phyloP scores from a whole-genome alignment of 2,329 filamentous ascomycete genomes.

The Colletotrichum musicola region DNA sequence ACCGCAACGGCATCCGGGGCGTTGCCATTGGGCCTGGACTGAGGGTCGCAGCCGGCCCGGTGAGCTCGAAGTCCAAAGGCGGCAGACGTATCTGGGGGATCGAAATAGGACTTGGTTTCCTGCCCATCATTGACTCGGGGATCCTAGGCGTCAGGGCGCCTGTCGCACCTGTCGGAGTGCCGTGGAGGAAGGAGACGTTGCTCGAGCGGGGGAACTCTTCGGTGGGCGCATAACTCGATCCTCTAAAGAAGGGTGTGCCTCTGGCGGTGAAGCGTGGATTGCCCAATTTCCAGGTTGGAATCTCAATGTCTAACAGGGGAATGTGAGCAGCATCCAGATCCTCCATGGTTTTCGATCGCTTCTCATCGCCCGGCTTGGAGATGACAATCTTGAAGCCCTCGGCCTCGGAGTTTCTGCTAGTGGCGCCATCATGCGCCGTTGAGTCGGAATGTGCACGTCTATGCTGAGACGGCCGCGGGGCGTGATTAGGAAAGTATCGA shows the following conservation, averaged over 20 bases:
- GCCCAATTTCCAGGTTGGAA: constrained; percentile 87
- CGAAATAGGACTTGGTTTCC: constrained; percentile 53
- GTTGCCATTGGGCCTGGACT: constrained; percentile 44
- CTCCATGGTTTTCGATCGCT: constrained; percentile 73
- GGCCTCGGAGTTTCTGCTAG: constrained; percentile 66
- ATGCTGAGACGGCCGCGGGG: constrained; percentile 52
- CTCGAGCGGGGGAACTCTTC: constrained; percentile 77
- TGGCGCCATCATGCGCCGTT: constrained; percentile 74
- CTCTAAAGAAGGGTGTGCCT: constrained; percentile 82
- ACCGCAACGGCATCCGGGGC: constrained; percentile 56
- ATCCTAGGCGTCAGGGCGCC: constrained; percentile 48
- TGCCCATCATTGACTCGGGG: constrained; percentile 46
- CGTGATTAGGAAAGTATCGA: constrained; percentile 48
- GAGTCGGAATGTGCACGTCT: constrained; percentile 82
- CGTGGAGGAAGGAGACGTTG: constrained; percentile 62
- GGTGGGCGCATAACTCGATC: constrained; percentile 82
- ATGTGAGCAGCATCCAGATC: constrained; percentile 59
- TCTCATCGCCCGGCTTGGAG: constrained; percentile 73
- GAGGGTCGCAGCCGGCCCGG: constrained; percentile 40
- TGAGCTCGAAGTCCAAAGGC: constrained; percentile 31
- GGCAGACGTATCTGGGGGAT: constrained; percentile 52
- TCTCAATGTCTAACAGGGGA: constrained; percentile 77
- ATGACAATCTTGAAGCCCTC: constrained; percentile 86
- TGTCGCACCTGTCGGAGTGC: constrained; percentile 51
- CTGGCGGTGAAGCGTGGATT: constrained; percentile 82